phyloP scores from a whole-genome alignment of 257 asterid genomes.

The Buddleja alternifolia region DNA sequence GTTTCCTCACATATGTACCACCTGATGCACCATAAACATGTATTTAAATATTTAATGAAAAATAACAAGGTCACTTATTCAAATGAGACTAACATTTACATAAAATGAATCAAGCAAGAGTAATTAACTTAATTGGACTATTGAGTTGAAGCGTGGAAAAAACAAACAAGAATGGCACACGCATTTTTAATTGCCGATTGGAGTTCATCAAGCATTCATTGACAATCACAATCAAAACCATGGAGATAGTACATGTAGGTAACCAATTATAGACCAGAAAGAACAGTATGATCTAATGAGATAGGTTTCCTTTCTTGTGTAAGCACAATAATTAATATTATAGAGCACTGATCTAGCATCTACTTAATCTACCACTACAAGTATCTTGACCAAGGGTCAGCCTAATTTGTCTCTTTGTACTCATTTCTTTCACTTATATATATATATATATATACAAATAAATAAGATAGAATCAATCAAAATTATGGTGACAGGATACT shows the following conservation, averaged over 20 bases:
- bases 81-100: constrained; percentile 16
- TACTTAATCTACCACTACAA: neutral
- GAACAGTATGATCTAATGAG: neutral
- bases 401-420: neutral
- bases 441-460: no score
- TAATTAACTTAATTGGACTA: constrained; percentile 12
- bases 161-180: neutral
- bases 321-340: neutral
- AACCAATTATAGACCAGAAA: neutral
- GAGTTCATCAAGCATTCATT: neutral
- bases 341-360: neutral
- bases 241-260: neutral
- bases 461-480: no score
- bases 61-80: constrained; percentile 13
- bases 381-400: neutral
- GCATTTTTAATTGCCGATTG: neutral
- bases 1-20: constrained; percentile 94
- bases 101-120: constrained; percentile 17
- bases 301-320: neutral
- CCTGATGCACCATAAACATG: constrained; percentile 51
- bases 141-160: constrained; percentile 13
- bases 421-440: neutral
- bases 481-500: no score
- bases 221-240: neutral
- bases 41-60: constrained; percentile 19